Conservation (phyloP, 352 stramenopile species). For the Pythium oligandrum region DNA sequence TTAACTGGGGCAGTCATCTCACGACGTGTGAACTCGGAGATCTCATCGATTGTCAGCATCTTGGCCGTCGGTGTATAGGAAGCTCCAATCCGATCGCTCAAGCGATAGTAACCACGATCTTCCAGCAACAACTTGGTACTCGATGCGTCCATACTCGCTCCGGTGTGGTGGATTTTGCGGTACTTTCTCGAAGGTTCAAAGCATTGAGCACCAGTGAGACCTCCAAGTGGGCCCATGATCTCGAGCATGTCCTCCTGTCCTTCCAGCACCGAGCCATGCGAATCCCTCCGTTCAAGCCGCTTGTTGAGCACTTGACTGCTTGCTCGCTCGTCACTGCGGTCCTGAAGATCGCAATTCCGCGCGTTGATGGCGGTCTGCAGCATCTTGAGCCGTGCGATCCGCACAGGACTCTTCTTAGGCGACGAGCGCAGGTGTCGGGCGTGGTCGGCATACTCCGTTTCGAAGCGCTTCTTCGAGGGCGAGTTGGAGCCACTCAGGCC, state of each 20-base stretch:
- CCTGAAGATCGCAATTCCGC: slow-evolving; percentile 62
- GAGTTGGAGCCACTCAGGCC: neutral
- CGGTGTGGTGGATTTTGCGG: slow-evolving; percentile 13
- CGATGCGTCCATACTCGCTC: neutral
- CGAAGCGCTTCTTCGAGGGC: slow-evolving; percentile 24
- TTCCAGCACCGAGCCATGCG: slow-evolving; percentile 17
- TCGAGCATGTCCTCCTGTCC: slow-evolving; percentile 45
- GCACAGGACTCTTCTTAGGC: slow-evolving; percentile 68
- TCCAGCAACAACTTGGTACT: slow-evolving; percentile 23
- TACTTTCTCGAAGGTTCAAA: slow-evolving; percentile 29
- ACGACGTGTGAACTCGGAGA: slow-evolving; percentile 57
- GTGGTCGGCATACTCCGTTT: slow-evolving; percentile 1
- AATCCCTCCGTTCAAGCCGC: slow-evolving; percentile 19
- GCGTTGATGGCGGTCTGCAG: slow-evolving; percentile 79
- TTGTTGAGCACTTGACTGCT: neutral
- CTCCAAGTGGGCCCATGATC: slow-evolving; percentile 68
- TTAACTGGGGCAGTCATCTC: slow-evolving; percentile 44
- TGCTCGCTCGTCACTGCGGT: slow-evolving; percentile 22
- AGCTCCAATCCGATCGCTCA: slow-evolving; percentile 77
- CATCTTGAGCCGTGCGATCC: slow-evolving; percentile 76
- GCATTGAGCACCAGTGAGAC: slow-evolving; percentile 37
- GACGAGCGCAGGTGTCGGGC: slow-evolving; percentile 22
- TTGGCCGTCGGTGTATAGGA: slow-evolving; percentile 70
- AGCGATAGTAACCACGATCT: slow-evolving; percentile 67
- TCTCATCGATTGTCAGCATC: slow-evolving; percentile 59